These are phyloP conservation scores for Butyriboletus loyo DNA, from an alignment of 768 basidiomycete genomes.

Conservation along the genomic window DNA sequence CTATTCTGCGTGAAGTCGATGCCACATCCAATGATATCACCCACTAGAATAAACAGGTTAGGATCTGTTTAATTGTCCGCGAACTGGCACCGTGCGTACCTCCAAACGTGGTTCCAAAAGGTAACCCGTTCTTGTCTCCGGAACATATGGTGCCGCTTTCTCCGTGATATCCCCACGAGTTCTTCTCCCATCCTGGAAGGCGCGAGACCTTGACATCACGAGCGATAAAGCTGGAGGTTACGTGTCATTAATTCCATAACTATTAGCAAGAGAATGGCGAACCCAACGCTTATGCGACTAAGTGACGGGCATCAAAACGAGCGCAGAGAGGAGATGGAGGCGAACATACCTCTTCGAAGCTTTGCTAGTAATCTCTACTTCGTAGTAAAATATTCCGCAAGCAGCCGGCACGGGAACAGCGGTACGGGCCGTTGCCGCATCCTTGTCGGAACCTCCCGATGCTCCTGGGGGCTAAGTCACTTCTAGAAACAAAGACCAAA, in stretches of 20 bases:
- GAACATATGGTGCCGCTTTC: conserved; percentile 82
- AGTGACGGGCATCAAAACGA: conserved; percentile 15
- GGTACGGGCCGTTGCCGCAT: conserved; percentile 82
- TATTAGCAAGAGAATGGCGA: conserved; percentile 19
- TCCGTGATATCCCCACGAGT: conserved; percentile 93
- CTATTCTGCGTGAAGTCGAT: conserved; percentile 80
- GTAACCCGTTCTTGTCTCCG: conserved; percentile 64
- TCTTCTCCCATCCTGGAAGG: conserved; percentile 81
- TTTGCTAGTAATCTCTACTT: conserved; percentile 80
- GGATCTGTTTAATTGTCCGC: background rate
- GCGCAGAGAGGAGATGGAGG: background rate
- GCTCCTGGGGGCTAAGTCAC: conserved; percentile 37
- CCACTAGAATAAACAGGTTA: conserved; percentile 45
- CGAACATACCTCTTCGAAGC: conserved; percentile 69
- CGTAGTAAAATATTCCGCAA: conserved; percentile 94
- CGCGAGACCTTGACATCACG: conserved; percentile 64
- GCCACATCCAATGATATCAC: conserved; percentile 89
- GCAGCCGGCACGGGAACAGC: conserved; percentile 74
- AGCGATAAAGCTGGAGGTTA: conserved; percentile 56
- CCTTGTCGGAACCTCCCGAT: conserved; percentile 62
- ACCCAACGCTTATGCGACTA: conserved; percentile 85
- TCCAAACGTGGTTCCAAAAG: conserved; percentile 78
- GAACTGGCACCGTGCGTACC: conserved; percentile 45
- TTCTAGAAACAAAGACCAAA: background rate
- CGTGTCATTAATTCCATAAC: conserved; percentile 10